A percentile compares a stretch with the other conserved stretches of the same genome.
Evolutionary conservation across 371 early-diverging fungal genomes (phyloP).

Genomic region (Mucor sp.): DNA sequence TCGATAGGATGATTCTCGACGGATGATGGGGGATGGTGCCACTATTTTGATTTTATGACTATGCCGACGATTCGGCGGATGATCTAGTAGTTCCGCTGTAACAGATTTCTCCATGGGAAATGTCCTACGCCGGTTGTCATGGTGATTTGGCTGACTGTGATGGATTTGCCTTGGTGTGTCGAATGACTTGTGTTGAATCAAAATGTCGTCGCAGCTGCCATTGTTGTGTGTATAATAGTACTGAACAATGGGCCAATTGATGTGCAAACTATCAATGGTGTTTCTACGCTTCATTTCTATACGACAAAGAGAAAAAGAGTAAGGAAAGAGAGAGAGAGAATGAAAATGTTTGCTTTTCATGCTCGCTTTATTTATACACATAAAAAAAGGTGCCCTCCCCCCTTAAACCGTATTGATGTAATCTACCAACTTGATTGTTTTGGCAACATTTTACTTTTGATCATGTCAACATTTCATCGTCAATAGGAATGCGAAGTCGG

Average conservation of each 20-base stretch:
- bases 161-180: neutral
- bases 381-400: neutral
- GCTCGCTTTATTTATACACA: neutral
- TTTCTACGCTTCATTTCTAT: conserved; percentile 6
- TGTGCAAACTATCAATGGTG: conserved; percentile 1
- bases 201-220: conserved; percentile 18
- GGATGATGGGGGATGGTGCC: neutral
- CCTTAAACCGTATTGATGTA: neutral
- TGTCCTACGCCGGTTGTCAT: neutral
- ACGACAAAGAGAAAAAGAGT: neutral
- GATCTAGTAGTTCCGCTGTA: neutral
- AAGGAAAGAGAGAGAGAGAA: neutral
- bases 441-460: neutral
- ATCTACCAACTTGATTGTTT: neutral
- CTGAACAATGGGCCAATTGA: conserved; percentile 6
- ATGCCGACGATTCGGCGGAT: neutral
- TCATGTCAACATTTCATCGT: conserved; percentile 19
- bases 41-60: neutral
- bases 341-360: neutral
- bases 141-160: neutral
- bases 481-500: conserved; percentile 46
- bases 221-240: conserved; percentile 23
- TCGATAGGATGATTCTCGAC: neutral
- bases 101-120: neutral
- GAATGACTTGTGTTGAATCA: neutral